These are phyloP conservation scores for Yarrowia porcina DNA, from an alignment of 805 yeast species.

Conservation along the genomic window DNA sequence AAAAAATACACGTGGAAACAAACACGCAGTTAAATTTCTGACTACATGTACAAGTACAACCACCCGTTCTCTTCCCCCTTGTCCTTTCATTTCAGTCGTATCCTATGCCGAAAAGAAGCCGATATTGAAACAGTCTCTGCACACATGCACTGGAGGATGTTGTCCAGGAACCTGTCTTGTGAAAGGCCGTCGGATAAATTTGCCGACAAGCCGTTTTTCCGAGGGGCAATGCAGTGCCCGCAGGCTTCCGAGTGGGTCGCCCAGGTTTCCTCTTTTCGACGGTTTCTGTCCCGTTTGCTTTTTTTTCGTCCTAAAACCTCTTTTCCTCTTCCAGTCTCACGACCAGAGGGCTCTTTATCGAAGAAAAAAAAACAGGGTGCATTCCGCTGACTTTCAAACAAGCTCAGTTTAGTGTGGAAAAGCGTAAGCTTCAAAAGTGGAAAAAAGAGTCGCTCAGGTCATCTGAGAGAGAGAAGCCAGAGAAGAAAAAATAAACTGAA, in stretches of 20 bases:
- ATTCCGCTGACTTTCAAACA: neutral
- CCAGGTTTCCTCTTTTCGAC: neutral
- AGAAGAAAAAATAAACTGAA: neutral
- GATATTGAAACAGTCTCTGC: neutral
- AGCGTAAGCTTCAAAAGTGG: neutral
- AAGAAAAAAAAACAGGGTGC: neutral
- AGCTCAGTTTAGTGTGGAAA: neutral
- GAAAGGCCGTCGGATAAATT: slow-evolving; percentile 13
- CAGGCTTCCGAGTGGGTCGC: neutral
- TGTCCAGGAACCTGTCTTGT: no score
- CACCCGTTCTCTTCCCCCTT: no score
- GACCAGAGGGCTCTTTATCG: neutral
- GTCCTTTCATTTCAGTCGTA: neutral
- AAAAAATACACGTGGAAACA: no score
- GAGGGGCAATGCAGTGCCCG: neutral
- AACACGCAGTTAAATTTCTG: no score
- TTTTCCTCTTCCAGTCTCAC: neutral
- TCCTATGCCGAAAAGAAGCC: neutral
- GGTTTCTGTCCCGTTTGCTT: no score
- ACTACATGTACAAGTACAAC: no score
- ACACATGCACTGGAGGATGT: neutral
- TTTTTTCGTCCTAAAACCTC: neutral
- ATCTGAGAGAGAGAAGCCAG: neutral
- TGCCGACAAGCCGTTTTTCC: neutral
- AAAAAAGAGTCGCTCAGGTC: neutral